Base-by-base conservation (phyloP, 768 basidiomycete species). In the Kwoniella botswanensis region DNA sequence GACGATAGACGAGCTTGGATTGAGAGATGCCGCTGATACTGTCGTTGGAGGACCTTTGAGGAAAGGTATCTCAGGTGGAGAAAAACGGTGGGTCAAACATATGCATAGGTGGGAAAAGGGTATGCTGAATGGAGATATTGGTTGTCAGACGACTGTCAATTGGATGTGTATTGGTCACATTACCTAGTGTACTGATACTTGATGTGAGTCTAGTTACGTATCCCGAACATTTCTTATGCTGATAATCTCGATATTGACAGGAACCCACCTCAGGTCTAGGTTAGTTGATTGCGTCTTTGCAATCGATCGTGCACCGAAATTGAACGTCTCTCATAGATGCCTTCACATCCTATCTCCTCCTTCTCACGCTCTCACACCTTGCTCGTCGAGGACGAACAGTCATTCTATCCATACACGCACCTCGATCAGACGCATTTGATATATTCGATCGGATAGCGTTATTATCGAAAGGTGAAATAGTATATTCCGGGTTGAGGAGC, bases 371-470 rank as follows among this genome's bases (percentile, higher is more conserved):
- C 10, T 79, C 76, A 0, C 76, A 79, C 17, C 77, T 83, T 17
- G 79, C 82, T 60, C 73, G 74, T 35, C 71, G 78, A 41, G 77
- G 78, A 18, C 75, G 80, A 18, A 87, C 89, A 43, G 86, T 90
- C 42, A 86, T 91, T 57, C 87, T 88, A 18, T 89, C 89, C 4
- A 89, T 92, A 63, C 90, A 92, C 73, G 90, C 91, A 68, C 90
- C 90, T 0, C 86, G 87, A 22, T 86, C 87, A 24, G 88, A 88
- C 67, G 89, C 89, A 0, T 87, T 90, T 60, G 76, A 86, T 0
- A 86, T 89, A 55, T 91, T 92, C 77, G 88, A 88, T 59, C 84
- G 87, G 42, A 83, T 91, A 13, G 81, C 89, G 41, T 83, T 92
- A 24, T 85, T 92, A 13, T 85, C 89, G 0, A 85, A 86, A 43